Base-by-base conservation (phyloP, 2,329 filamentous ascomycete species). In the Fragosphaeria purpurea region DNA sequence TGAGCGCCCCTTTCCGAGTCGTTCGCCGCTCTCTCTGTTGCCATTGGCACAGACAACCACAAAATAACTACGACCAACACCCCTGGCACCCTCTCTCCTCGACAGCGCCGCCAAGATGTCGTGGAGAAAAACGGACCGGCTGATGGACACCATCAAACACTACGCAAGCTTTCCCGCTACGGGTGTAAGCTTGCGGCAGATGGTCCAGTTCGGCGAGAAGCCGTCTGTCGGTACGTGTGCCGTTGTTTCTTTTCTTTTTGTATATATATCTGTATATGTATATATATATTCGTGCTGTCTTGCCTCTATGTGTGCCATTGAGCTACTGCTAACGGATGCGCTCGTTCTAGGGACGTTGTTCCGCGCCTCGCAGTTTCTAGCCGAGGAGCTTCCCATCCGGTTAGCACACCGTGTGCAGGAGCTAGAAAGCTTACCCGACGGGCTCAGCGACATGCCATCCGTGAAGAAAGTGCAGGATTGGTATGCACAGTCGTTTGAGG, bases 401-500 rank as follows among this genome's bases (percentile, higher is more conserved):
- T 77, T 98, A 55, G 93, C 93, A 61, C 93, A 98, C 70, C 86
- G 93, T 57, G 93, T 98, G 53, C 87, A 95, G 69, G 93, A 98
- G 72, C 80, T 98, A 52, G 83, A 86, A 55, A 86, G 88, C 62
- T 75, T 98, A 3, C 93, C 93, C 38, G 93, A 98, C 77, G 93
- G 93, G 50, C 79, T 98, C 55, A 95, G 88, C 66, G 90, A 97
- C 59, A 97, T 98, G 93, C 88, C 90, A 40, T 97, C 93, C 9
- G 95, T 98, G 59, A 83, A 85, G 66, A 88, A 85, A 63, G 93
- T 98, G 59, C 86, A 90, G 66, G 90, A 97, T 63, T 98, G 93
- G 93, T 98, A 98, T 68, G 93, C 91, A 57, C 93, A 98, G 72
- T 98, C 93, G 47, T 98, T 98, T 63, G 93, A 98, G 82, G 90